A percentile compares a stretch with the other conserved stretches of the same genome.
These are phyloP conservation scores for Diaporthe aspalathi DNA, from an alignment of 2,329 filamentous ascomycete species.

Conservation along the genomic window DNA sequence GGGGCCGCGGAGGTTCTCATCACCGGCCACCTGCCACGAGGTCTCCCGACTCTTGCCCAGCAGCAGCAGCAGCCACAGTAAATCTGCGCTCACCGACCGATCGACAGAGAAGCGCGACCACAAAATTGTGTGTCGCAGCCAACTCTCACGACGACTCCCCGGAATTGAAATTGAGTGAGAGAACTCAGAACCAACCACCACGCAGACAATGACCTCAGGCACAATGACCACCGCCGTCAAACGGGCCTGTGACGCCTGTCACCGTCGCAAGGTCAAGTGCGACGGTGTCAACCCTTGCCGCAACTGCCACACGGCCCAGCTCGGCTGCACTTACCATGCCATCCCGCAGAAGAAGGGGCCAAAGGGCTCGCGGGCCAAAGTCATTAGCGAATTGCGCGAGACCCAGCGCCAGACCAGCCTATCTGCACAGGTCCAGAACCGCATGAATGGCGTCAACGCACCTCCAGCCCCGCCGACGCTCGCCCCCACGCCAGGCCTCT, in stretches of 20 bases:
- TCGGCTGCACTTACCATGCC: constrained; percentile 79
- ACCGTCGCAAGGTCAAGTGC: constrained; percentile 80
- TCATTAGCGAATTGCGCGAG: constrained; percentile 78
- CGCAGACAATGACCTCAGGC: constrained; percentile 15
- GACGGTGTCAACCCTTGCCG: constrained; percentile 77
- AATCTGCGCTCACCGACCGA: constrained; percentile 11
- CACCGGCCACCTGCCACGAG: constrained; percentile 28
- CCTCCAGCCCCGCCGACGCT: constrained; percentile 60
- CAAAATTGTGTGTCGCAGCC: background rate
- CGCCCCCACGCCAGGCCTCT: constrained; percentile 68
- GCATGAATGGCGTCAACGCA: constrained; percentile 66
- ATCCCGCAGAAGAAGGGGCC: constrained; percentile 82
- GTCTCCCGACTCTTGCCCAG: constrained; percentile 28
- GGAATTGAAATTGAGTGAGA: background rate
- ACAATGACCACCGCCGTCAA: constrained; percentile 65
- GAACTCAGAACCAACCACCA: constrained; percentile 21
- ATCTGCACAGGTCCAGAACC: constrained; percentile 70
- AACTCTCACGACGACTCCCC: constrained; percentile 6
- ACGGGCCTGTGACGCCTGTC: constrained; percentile 78
- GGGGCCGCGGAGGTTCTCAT: constrained; percentile 32
- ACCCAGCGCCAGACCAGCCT: constrained; percentile 75
- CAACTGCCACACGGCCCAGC: constrained; percentile 74
- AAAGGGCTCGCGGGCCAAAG: constrained; percentile 79
- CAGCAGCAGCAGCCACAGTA: constrained; percentile 27
- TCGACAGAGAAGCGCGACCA: background rate